Evolutionary conservation across 495 filamentous ascomycete genomes (phyloP).

Genomic region (Penicillium riverlandense): DNA sequence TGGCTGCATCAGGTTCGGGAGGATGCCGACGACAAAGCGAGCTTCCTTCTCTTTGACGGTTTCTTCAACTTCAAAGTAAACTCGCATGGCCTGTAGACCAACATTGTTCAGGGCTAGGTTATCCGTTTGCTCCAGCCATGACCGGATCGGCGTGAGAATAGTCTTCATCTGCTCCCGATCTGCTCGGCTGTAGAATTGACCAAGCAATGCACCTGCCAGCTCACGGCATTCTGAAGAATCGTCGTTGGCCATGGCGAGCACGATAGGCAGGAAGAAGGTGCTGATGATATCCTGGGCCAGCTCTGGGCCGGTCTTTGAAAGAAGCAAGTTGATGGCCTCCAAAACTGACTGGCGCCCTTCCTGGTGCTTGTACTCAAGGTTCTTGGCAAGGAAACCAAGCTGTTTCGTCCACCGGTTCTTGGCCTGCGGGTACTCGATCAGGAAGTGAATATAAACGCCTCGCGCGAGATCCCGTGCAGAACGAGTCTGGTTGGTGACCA

Average conservation of each 20-base stretch:
- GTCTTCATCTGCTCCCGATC: constrained; percentile 62
- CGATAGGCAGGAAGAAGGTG: constrained; percentile 77
- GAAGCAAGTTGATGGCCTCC: constrained; percentile 76
- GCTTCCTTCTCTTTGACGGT: constrained; percentile 57
- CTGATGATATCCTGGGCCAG: constrained; percentile 73
- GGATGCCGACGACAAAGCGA: constrained; percentile 30
- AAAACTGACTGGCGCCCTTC: constrained; percentile 86
- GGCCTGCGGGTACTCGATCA: constrained; percentile 90
- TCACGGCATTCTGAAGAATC: constrained; percentile 78
- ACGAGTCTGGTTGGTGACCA: constrained; percentile 91
- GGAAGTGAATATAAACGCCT: constrained; percentile 85
- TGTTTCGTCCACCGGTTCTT: constrained; percentile 83
- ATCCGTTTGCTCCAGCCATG: constrained; percentile 69
- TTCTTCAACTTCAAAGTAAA: constrained; percentile 70
- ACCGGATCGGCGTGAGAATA: constrained; percentile 59
- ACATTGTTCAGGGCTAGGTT: constrained; percentile 63
- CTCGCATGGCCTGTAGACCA: constrained; percentile 69
- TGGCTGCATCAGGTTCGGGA: constrained; percentile 44
- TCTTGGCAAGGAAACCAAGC: constrained; percentile 78
- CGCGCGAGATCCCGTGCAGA: constrained; percentile 79
- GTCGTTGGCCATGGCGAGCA: constrained; percentile 82
- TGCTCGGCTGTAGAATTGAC: constrained; percentile 70
- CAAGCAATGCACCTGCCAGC: constrained; percentile 72
- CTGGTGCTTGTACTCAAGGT: constrained; percentile 81
- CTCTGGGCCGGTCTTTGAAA: constrained; percentile 73